Evolutionary conservation across 2,329 filamentous ascomycete genomes (phyloP), one percentile per base, ranked within the genome.

Genomic region (Onygenales sp.): DNA sequence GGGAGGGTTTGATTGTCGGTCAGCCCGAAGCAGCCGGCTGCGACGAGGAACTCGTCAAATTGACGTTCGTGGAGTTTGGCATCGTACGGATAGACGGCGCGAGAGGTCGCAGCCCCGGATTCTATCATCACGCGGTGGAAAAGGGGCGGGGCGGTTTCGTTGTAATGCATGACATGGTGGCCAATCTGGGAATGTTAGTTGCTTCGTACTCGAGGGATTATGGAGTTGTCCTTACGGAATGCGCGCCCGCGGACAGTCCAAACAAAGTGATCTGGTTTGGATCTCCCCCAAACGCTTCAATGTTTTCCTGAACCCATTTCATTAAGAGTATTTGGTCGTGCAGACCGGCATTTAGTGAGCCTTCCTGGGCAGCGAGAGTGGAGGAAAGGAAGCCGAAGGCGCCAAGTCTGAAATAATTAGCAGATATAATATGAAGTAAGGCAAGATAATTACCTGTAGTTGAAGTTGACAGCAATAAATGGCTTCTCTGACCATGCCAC

Each of bases 341-440:
- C 32, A 70, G 61, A 8, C 69, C 69, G 2, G 67, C 58, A 50
- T 72, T 72, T 5, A 84, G 69, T 41, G 79, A 59, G 0, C 80
- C 83, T 50, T 76, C 76, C 36, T 75, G 75, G 11, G 75, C 71
- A 33, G 79, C 75, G 52, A 79, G 60, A 8, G 66, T 66, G n/a
- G 77, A 82, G 8, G 80, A 77, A 32, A 88, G 67, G 67, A 92
- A 89, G 0, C 87, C 87, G 62, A 89, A 59, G 64, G 72, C 54
- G 60, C 75, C 60, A 68, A 76, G 53, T 48, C 58, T 60, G n/a
- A 44, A 43, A 13, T 9, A 13, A n/a, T 11, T 50, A 52, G 42
- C 32, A 32, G 21, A 44, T 38, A 6, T 6, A 9, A 36, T 17
- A 21, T 8, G 38, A 13, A 13, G 14, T 2, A 39, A 27, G 14